A percentile compares a stretch with the other conserved stretches of the same genome.
phyloP scores from a whole-genome alignment of 257 asterid species.

The Vinca minor region DNA sequence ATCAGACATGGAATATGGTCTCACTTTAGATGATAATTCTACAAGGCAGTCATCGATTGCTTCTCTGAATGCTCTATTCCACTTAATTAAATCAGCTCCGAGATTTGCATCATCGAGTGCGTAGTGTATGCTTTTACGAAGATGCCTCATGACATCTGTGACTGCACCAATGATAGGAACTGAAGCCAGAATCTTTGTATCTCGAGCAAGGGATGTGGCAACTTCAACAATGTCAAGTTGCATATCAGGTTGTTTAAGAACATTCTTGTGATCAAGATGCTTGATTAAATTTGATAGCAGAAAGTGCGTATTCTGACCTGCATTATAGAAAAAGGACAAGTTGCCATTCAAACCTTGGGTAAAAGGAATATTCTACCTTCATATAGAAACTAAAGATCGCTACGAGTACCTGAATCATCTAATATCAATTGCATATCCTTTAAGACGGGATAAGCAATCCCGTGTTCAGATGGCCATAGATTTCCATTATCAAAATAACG shows the following conservation, averaged over 20 bases:
- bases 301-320: constrained; percentile 83
- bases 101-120: constrained; percentile 67
- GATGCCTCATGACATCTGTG: constrained; percentile 86
- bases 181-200: constrained; percentile 61
- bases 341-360: not conserved
- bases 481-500: constrained; percentile 75
- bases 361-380: too few relatives aligned
- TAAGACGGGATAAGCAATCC: constrained; percentile 82
- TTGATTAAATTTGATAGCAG: constrained; percentile 77
- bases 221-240: constrained; percentile 85
- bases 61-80: constrained; percentile 67
- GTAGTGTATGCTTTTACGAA: constrained; percentile 82
- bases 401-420: constrained; percentile 72
- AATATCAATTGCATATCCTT: constrained; percentile 81
- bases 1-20: not conserved
- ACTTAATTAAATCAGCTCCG: constrained; percentile 59
- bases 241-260: constrained; percentile 75
- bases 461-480: constrained; percentile 58
- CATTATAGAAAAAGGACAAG: constrained; percentile 13
- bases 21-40: constrained; percentile 70
- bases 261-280: constrained; percentile 90
- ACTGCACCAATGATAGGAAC: constrained; percentile 78
- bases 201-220: constrained; percentile 56
- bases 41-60: constrained; percentile 82
- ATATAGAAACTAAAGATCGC: not conserved